Base-by-base conservation (phyloP, 768 basidiomycete species). In the Mycena floridula region DNA sequence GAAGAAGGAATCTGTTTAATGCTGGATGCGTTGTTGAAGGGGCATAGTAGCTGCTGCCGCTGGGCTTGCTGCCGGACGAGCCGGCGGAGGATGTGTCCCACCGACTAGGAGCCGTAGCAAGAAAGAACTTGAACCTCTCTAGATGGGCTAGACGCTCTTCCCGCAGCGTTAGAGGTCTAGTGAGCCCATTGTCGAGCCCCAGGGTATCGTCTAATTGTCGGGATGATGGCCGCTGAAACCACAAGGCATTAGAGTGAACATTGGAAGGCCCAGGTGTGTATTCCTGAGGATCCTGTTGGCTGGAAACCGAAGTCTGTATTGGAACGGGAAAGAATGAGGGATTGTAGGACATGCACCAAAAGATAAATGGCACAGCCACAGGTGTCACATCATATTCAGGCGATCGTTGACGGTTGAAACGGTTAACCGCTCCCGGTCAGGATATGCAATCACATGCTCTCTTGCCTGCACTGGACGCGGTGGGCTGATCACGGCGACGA, bases 121-220 rank as follows among this genome's bases (percentile, higher is more conserved):
- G 79, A 65, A 93, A 93, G 66, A 82, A 85, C 66, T 92, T 92
- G 63, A 93, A 84, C 18, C 80, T 64, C 53, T 93, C 88, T 18
- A 93, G 75, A 51, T 85, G 74, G n/a, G 77, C 76, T 32, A 91
- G 68, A 21, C 77, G 72, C 18, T 86, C 83, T 45, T 90, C 87
- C 40, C 74, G 66, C 1, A 73, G 57, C 5, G 73, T 78, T 39
- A 89, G 72, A 0, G 81, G 72, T n/a, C 84, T 67, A 16, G 72
- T 68, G 16, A 82, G 72, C 12, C 70, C 72, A 13, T 59, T 54
- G 11, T 66, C 58, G 62, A 0, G 62, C 59, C 8, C 54, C 54
- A 18, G 43, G 46, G 18, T 39, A 22, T 16, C 13, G 13, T 39
- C 23, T 22, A 13, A 13, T 24, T 39, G 38, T 32, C 11, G 9